Evolutionary conservation across 2,329 filamentous ascomycete species (phyloP), one percentile per base, ranked within the genome.

Genomic region (Aspergillus sergii): DNA sequence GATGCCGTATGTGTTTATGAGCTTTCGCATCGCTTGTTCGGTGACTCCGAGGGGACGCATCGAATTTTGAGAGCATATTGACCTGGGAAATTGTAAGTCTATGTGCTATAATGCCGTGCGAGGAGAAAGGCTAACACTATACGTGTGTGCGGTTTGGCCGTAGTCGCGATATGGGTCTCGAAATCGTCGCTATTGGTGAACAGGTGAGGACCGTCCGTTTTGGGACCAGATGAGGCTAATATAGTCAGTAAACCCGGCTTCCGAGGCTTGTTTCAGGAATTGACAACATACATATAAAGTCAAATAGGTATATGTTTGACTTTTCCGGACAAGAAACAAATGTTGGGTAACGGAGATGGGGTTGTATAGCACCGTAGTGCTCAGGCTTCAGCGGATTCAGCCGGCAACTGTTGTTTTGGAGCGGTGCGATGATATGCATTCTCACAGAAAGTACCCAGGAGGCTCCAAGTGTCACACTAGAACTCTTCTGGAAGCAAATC

Each of bases 1-100:
- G 50, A 68, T 67, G 10, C 59, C 55, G 45, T 69, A 69, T 0
- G 26, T n/a, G 10, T 60, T 56, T 14, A 63, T 64, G 14, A 70
- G 55, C 2, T 21, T 50, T 41, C 54, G 53, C n/a, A 70, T 56
- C 5, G 63, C 66, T 14, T 39, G 6, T 41, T 62, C 60, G 11
- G 68, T 69, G 19, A 70, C 66, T 2, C 59, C 60, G 11, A 68
- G 58, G 1, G 68, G 68, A 2, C 14, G n/a, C 48, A 64, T 60
- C 0, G 68, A 67, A 46, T 53, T 68, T 10, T 12, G 32, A 30
- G 54, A 65, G 14, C 60, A 65, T 62, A 65, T 67, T 45, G 64
- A 68, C 19, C 66, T 68, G 12, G 21, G 11, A 26, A 7, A 0
- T n/a, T 23, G 55, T 53, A 41, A 26, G 28, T 28, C 7, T 11